Evolutionary conservation across 306 rosid genomes (phyloP), one percentile per base, ranked within the genome.

Genomic region (Albizia julibrissin): DNA sequence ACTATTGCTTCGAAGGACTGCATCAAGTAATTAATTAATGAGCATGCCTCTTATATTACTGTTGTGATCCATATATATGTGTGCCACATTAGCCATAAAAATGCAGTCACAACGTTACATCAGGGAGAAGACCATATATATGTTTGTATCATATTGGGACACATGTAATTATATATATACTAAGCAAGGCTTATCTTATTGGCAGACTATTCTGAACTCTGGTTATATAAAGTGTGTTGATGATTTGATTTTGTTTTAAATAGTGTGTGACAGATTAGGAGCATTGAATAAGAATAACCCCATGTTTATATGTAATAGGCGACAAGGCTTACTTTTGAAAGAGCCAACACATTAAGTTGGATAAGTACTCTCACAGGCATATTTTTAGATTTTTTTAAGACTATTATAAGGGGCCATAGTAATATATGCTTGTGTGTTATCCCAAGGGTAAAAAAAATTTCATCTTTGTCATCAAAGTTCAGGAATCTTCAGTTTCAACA

Each of bases 271-370:
- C 54, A 69, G 24, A 46, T 46, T 4, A 69, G 15, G 31, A 40
- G 39, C 54, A 73, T 50, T 74, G 85, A 75, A 79, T 72, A 47
- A 65, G 44, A 6, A 59, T 69, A 69, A 70, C 46, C 67, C 46
- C 78, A 9, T 58, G 34, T 42, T 69, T 42, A 40, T 40, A 22
- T 22, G 5, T 69, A 40, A n/a, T 42, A 69, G 54, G 33, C 74
- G 74, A 69, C 83, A 42, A 33, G 85, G 80, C 85, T 78, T 50
- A 56, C 59, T 68, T 82, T 75, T 69, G 61, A 77, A 81, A 79
- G 59, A 81, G 50, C 78, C 52, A n/a, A n/a, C n/a, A n/a, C n/a
- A n/a, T n/a, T n/a, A n/a, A n/a, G n/a, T n/a, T n/a, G n/a, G n/a
- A n/a, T 67, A 72, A 69, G 69, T 31, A 74, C 79, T 72, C 80